These are phyloP conservation scores for Sonneratia alba DNA, from an alignment of 345 rosid species.

Conservation along the genomic window DNA sequence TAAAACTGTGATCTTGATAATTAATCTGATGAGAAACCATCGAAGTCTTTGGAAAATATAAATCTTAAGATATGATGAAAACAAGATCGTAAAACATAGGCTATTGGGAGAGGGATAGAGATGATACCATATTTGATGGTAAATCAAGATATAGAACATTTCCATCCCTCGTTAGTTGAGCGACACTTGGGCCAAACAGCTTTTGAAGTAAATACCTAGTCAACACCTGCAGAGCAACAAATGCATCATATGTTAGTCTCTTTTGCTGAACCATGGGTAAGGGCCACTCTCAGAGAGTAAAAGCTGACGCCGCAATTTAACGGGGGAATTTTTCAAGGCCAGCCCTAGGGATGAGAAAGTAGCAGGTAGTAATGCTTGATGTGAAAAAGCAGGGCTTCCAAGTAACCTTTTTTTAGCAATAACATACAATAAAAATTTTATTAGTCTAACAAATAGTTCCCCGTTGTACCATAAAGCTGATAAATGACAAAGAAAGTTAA, in stretches of 20 bases:
- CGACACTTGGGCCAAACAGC: slow-evolving; percentile 66
- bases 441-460: background rate
- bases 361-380: background rate
- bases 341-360: background rate
- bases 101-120: slow-evolving; percentile 12
- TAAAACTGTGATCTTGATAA: background rate
- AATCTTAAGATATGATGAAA: background rate
- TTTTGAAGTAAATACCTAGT: slow-evolving; percentile 64
- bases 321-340: background rate
- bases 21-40: background rate
- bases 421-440: background rate
- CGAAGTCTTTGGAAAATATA: background rate
- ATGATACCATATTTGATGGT: slow-evolving; percentile 74
- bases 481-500: background rate
- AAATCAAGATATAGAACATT: slow-evolving; percentile 65
- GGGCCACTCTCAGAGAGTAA: background rate
- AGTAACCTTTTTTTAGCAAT: background rate
- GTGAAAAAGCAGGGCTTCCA: background rate
- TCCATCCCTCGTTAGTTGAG: slow-evolving; percentile 48
- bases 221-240: slow-evolving; percentile 42
- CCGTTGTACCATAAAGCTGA: background rate
- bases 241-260: background rate
- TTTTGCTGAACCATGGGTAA: background rate
- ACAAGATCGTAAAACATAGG: background rate
- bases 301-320: background rate